These are phyloP conservation scores for Drechmeria coniospora DNA, from an alignment of 2,329 filamentous ascomycete genomes.

Conservation along the genomic window DNA sequence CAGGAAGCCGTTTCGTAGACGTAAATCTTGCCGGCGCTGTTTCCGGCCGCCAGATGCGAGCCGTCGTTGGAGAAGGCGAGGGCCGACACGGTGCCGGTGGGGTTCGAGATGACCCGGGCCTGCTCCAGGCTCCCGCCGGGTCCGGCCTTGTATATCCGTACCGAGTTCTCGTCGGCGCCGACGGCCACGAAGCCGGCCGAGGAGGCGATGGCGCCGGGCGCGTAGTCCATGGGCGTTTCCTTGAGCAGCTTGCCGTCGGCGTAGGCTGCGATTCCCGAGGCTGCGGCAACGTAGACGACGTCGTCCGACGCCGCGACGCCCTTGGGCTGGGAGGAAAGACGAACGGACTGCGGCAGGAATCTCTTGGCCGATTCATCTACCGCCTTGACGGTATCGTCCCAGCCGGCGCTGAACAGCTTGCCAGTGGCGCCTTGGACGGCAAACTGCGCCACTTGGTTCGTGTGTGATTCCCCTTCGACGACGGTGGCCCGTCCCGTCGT, in stretches of 20 bases:
- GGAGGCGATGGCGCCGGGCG: conserved; percentile 58
- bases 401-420: conserved; percentile 72
- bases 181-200: conserved; percentile 55
- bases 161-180: conserved; percentile 55
- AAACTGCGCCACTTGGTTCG: conserved; percentile 73
- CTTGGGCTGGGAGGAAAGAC: conserved; percentile 68
- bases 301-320: conserved; percentile 43
- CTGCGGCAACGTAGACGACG: conserved; percentile 41
- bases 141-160: conserved; percentile 54
- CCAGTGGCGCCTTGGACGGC: conserved; percentile 40
- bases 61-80: conserved; percentile 73
- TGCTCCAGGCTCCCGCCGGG: conserved; percentile 39
- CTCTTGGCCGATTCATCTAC: conserved; percentile 61
- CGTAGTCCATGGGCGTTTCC: conserved; percentile 42
- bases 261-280: conserved; percentile 36
- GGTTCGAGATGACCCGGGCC: conserved; percentile 45
- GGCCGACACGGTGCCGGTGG: conserved; percentile 57
- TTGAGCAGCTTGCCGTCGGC: conserved; percentile 45
- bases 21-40: conserved; percentile 72
- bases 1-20: conserved; percentile 52
- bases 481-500: conserved; percentile 50
- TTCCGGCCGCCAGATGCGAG: conserved; percentile 66
- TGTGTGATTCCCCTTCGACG: conserved; percentile 68
- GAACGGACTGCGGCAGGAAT: conserved; percentile 53
- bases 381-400: conserved; percentile 81